These are phyloP conservation scores for Collariella sp. DNA, from an alignment of 495 filamentous ascomycete genomes.

Conservation along the genomic window DNA sequence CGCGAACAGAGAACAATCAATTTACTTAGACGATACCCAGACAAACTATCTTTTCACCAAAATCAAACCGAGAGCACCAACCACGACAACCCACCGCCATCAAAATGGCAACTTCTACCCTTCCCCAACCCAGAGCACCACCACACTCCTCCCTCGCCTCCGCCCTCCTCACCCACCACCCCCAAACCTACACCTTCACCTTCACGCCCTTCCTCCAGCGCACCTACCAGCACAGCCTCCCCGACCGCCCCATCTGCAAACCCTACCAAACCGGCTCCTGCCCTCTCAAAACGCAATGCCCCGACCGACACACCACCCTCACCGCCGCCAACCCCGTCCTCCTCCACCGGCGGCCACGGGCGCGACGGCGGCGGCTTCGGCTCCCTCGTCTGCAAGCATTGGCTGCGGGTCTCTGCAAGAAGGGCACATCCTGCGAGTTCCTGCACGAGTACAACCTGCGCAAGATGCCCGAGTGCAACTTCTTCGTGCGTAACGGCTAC, in stretches of 20 bases:
- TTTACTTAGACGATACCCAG: neutral
- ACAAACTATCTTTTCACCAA: neutral
- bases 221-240: conserved; percentile 70
- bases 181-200: conserved; percentile 56
- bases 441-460: conserved; percentile 97
- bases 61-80: neutral
- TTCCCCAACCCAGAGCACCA: neutral
- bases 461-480: conserved; percentile 95
- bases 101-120: conserved; percentile 6
- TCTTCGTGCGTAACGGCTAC: conserved; percentile 79
- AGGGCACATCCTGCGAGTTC: conserved; percentile 91
- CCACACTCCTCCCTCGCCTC: conserved; percentile 29
- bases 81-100: neutral
- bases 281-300: conserved; percentile 64
- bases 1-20: no score
- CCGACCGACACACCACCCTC: conserved; percentile 43
- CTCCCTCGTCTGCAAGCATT: conserved; percentile 93
- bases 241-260: conserved; percentile 71
- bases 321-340: neutral
- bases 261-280: conserved; percentile 66
- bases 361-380: conserved; percentile 39
- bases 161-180: conserved; percentile 43
- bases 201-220: conserved; percentile 67
- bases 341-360: conserved; percentile 12
- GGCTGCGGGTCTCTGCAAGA: conserved; percentile 97